Base-by-base conservation (phyloP, 306 rosid genomes). In the Malus fusca region DNA sequence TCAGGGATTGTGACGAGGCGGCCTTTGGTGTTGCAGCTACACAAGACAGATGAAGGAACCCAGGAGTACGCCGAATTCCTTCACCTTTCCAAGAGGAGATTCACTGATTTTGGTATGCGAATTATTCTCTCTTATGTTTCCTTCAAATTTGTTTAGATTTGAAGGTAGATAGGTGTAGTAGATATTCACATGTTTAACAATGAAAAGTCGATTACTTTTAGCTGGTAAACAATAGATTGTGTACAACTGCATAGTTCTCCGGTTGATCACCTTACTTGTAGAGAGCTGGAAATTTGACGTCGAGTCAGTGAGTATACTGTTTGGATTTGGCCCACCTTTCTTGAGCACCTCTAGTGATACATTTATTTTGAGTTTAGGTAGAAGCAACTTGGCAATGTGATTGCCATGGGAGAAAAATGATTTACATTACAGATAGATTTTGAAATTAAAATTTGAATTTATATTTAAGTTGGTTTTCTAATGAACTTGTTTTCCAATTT, bases 21-120 rank as follows among this genome's bases (percentile, higher is more conserved):
- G 76, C 98, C 98, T 18, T 75, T 95, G 85, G 98, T 95, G 52
- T 87, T 95, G 93, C 97, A 95, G 88, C 98, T 95, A 73, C 97
- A 95, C 73, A 89, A 89, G 90, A 84, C 87, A 3, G 98, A 89
- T 0, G 91, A 81, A 4, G 91, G 88, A 6, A 80, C 83, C 8
- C 88, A 82, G 73, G 97, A 95, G 58, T 92, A 95, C 78, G 99
- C 99, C 11, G 99, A 95, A 90, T 95, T 95, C 85, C 97, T 92
- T 84, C 99, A 95, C 87, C 79, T 89, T 53, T 87, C 88, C 6
- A 87, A 90, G 87, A 85, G 89, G 79, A 92, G 84, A 83, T 85
- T 88, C 66, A 71, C 97, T 2, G 96, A 92, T 82, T 95, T 80
- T 56, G 79, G 99, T 95, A 77, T 11, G 90, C 64, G 2, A 61